phyloP scores from a whole-genome alignment of 306 rosid species.

The Quillaja saponaria region DNA sequence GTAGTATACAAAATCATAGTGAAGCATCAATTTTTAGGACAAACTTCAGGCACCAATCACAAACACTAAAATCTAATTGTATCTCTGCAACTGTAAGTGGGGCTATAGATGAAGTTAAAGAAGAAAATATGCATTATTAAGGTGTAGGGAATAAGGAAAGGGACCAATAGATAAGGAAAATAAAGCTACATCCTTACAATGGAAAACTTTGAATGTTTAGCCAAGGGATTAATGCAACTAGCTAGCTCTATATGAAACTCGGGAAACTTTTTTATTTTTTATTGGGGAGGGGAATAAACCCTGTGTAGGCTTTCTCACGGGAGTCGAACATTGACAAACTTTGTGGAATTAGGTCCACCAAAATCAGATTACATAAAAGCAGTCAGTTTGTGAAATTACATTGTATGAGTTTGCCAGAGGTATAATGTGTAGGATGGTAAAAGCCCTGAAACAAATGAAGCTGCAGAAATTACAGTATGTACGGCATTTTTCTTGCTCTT shows the following conservation, averaged over 20 bases:
- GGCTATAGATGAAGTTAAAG: neutral
- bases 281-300: too few relatives aligned
- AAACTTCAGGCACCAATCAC: too few relatives aligned
- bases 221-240: conserved; percentile 42
- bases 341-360: conserved; percentile 59
- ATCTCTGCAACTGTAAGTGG: neutral
- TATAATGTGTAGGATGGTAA: conserved; percentile 30
- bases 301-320: too few relatives aligned
- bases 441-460: conserved; percentile 35
- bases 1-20: conserved; percentile 16
- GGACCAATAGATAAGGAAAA: conserved; percentile 10
- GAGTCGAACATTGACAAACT: too few relatives aligned
- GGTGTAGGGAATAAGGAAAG: neutral
- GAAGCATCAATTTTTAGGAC: too few relatives aligned
- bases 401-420: conserved; percentile 30
- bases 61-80: conserved; percentile 10
- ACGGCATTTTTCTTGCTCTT: conserved; percentile 44
- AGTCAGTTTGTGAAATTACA: conserved; percentile 46
- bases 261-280: too few relatives aligned
- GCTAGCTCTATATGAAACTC: too few relatives aligned
- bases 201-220: conserved; percentile 32
- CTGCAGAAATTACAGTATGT: conserved; percentile 33
- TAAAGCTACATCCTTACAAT: conserved; percentile 2
- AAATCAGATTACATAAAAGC: too few relatives aligned
- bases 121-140: neutral